A percentile compares a stretch with the other conserved stretches of the same genome.
Conservation (phyloP, 2,329 filamentous ascomycete species). For the Myriosclerotinia duriaeana region DNA sequence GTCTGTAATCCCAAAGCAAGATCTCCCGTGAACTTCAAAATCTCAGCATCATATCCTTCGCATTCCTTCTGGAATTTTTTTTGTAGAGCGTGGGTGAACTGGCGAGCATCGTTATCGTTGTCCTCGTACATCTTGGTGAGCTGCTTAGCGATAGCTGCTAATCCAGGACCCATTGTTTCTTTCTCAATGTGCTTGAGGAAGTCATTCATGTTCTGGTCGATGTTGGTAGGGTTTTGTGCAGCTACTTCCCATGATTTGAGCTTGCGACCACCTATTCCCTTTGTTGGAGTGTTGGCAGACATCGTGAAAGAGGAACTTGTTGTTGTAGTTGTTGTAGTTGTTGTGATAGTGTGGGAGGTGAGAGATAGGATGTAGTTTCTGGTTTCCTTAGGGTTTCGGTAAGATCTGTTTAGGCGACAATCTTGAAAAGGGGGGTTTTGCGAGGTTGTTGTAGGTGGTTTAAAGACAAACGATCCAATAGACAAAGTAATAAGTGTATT, state of each 20-base stretch:
- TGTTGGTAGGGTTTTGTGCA: not conserved
- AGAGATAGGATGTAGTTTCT: not conserved
- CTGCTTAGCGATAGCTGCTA: not conserved
- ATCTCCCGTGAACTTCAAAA: not conserved
- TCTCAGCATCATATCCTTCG: not conserved
- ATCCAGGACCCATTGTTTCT: not conserved
- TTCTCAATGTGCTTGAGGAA: conserved; percentile 3
- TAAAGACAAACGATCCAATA: not conserved
- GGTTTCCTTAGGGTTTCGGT: not conserved
- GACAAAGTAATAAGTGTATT: not conserved
- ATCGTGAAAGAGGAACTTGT: not conserved
- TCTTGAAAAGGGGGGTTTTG: not conserved
- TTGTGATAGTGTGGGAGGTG: not conserved
- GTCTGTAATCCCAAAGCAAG: conserved; percentile 1
- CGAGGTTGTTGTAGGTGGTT: not conserved
- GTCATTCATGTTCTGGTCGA: not conserved
- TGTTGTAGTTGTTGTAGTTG: not conserved
- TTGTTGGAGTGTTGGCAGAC: not conserved
- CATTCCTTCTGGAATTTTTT: not conserved
- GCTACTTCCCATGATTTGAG: not conserved
- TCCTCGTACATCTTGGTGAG: not conserved
- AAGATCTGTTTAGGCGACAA: not conserved
- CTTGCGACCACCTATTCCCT: not conserved
- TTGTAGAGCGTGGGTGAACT: not conserved
- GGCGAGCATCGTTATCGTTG: not conserved